Evolutionary conservation across 441 rosid species (phyloP), one percentile per base, ranked within the genome.

Genomic region (Populus hybrid): DNA sequence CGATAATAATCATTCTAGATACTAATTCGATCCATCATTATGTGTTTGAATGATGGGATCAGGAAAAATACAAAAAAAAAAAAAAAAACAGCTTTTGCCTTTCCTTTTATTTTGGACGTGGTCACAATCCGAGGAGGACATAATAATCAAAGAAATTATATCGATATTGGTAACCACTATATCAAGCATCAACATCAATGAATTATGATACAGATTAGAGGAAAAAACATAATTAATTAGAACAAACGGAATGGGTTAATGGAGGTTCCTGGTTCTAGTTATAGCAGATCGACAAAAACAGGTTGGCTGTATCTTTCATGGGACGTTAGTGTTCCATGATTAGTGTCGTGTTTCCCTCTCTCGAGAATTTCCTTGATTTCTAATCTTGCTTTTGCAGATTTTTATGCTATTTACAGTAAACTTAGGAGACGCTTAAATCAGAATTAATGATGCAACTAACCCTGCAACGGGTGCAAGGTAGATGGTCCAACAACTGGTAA

Each of bases 281-380:
- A 77, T 40, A 10, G 65, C 74, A 70, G 20, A 26, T 18, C 11
- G 75, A 70, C 75, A 70, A 54, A 69, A 61, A 24, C 38, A 50
- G 69, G 73, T 73, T 66, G 57, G 73, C 10, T 64, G 82, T 74
- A 63, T 50, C 71, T 79, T 50, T 69, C 78, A n/a, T 18, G 32
- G 10, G 3, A 18, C 18, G 67, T 67, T 46, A 42, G 67, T 67
- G 23, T 21, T 66, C 9, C 76, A 76, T 76, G 72, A 67, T 42
- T 50, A 20, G 26, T 72, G 10, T 28, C 18, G 4, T 72, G 6
- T 30, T 16, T 28, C 10, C 30, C 23, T 50, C 3, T 21, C 28
- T 69, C 28, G 61, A 18, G 16, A n/a, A 64, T 2, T 28, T 28
- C 30, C 67, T 23, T 64, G 1, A 64, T n/a, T 11, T 64, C 30